phyloP scores from a whole-genome alignment of 805 yeast genomes.

The Vanderwaltozyma polyspora region DNA sequence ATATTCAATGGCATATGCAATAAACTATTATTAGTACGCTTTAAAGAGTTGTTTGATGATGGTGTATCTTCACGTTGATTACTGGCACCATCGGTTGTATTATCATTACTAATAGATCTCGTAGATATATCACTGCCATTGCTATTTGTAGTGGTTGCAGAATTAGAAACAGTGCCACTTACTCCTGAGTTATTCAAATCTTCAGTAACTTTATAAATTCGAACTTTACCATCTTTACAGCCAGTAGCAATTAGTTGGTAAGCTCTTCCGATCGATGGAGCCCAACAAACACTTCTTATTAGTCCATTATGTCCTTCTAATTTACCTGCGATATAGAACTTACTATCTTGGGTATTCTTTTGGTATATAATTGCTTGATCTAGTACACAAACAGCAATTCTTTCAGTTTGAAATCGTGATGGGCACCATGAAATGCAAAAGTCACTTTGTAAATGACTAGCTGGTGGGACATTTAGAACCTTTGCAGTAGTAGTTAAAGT shows the following conservation, averaged over 20 bases:
- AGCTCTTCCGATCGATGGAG: constrained; percentile 88
- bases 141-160: not conserved
- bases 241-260: constrained; percentile 89
- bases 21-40: not conserved
- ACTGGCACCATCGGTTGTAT: not conserved
- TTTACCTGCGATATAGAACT: constrained; percentile 45
- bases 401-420: constrained; percentile 70
- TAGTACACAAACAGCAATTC: constrained; percentile 69
- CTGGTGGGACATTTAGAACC: constrained; percentile 59
- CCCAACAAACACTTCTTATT: constrained; percentile 88
- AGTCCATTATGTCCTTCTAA: constrained; percentile 80
- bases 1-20: constrained; percentile 29
- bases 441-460: constrained; percentile 71
- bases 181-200: constrained; percentile 1
- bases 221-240: constrained; percentile 85
- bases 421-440: constrained; percentile 88
- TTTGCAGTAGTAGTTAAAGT: constrained; percentile 59
- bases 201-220: constrained; percentile 69
- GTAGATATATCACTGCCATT: not conserved
- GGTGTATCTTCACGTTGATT: not conserved
- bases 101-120: not conserved
- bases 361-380: constrained; percentile 79
- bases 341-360: constrained; percentile 21
- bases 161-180: no score
- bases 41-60: not conserved